These are phyloP conservation scores for Paraglomus brasilianum DNA, from an alignment of 192 early-diverging fungal genomes.

Conservation along the genomic window DNA sequence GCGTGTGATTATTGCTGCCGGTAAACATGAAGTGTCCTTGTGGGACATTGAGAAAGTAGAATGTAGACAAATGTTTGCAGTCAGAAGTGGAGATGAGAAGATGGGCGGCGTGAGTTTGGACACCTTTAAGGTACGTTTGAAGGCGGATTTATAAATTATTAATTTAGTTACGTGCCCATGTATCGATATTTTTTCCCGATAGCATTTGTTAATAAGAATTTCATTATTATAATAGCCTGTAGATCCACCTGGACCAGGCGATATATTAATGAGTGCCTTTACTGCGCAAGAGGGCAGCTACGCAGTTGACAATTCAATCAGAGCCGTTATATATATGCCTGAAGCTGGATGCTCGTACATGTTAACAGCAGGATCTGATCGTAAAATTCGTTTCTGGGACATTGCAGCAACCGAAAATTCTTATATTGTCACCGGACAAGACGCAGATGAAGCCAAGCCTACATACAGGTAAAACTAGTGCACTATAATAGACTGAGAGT, in stretches of 20 bases:
- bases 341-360: constrained; percentile 57
- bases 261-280: constrained; percentile 55
- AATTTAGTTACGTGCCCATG: constrained; percentile 22
- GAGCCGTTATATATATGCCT: constrained; percentile 54
- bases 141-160: background rate
- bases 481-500: background rate
- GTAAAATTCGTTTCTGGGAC: constrained; percentile 88
- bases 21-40: constrained; percentile 72
- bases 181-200: constrained; percentile 12
- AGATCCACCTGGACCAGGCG: constrained; percentile 49
- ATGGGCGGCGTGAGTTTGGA: constrained; percentile 42
- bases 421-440: constrained; percentile 67
- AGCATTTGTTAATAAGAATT: constrained; percentile 10
- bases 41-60: constrained; percentile 76
- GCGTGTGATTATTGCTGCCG: constrained; percentile 63
- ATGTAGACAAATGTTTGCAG: constrained; percentile 73
- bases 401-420: constrained; percentile 65
- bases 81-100: constrained; percentile 51
- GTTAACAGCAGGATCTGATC: constrained; percentile 78
- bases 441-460: constrained; percentile 54
- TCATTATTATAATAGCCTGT: constrained; percentile 6
- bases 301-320: constrained; percentile 57
- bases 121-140: constrained; percentile 45
- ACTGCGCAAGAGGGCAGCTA: constrained; percentile 54
- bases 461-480: constrained; percentile 57